Evolutionary conservation across 441 rosid species (phyloP).

Genomic region (Corymbia calophylla): DNA sequence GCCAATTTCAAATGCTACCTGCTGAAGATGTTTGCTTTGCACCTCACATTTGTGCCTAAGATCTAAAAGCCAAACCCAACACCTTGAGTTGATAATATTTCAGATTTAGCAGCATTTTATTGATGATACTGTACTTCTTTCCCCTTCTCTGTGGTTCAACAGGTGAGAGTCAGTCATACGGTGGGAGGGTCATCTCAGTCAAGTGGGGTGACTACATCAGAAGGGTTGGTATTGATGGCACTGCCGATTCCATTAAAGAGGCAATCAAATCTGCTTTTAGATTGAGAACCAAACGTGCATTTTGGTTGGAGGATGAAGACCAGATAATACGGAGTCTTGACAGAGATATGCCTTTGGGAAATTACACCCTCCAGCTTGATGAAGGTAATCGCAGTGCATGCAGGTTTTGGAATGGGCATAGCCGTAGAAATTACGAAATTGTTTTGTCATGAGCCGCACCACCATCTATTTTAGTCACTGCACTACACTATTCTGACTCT

Average conservation of each 20-base stretch:
- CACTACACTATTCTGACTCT: not conserved
- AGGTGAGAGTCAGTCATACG: slow-evolving; percentile 49
- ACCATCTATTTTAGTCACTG: not conserved
- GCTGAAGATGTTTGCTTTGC: not conserved
- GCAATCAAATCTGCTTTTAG: slow-evolving; percentile 82
- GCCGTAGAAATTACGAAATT: not conserved
- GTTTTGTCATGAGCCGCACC: not conserved
- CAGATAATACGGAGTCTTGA: slow-evolving; percentile 76
- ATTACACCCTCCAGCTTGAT: slow-evolving; percentile 77
- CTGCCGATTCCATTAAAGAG: slow-evolving; percentile 82
- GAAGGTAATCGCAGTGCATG: slow-evolving; percentile 40
- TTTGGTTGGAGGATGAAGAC: slow-evolving; percentile 98
- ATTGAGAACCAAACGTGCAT: slow-evolving; percentile 76
- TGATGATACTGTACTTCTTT: not conserved
- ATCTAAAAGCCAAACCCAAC: not conserved
- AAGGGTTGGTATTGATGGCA: slow-evolving; percentile 89
- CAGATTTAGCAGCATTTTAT: not conserved
- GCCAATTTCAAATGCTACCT: not conserved
- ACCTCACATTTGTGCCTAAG: not conserved
- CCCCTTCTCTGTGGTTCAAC: slow-evolving; percentile 19
- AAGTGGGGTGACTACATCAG: slow-evolving; percentile 84
- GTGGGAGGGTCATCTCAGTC: slow-evolving; percentile 88
- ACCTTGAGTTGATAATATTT: not conserved
- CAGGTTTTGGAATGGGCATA: not conserved
- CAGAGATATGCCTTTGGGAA: slow-evolving; percentile 92